Base-by-base conservation (phyloP, 2,329 filamentous ascomycete species). In the Sphaerulina vaccinii region DNA sequence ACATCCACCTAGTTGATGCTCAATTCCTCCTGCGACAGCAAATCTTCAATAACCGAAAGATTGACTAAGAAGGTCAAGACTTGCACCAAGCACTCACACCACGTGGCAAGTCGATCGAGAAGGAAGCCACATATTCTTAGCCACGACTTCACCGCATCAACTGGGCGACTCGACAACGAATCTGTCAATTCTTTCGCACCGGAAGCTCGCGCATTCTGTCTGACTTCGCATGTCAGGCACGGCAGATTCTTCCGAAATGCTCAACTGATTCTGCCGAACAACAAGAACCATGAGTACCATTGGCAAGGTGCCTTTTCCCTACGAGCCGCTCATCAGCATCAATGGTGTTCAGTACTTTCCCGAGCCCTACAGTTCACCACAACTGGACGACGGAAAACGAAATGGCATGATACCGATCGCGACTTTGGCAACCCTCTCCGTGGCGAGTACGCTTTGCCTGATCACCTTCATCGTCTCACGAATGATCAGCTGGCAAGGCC, bases 381-480 rank as follows among this genome's bases (percentile, higher is more conserved):
- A 53, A 4, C 60, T 70, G 11, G 45, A 60, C 5, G 23, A 23
- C 1, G 45, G 21, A 3, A 42, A 67, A 8, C 56, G 59, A 22
- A 42, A 59, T 29, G 67, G 66, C 37, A 58, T 70, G n/a, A 51
- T 68, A 2, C 58, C 62, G 3, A 55, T 68, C 21, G 67, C 61
- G 8, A 46, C 62, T 5, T 52, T 66, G 10, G 67, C 62, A 2
- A 44, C 65, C 1, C 46, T 68, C 6, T 70, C 68, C 1, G 60
- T 67, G n/a, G 35, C 52, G 8, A 61, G 62, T 9, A 62, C 64
- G 2, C 23, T 65, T 5, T 43, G 51, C 10, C 57, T 70, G 5
- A 62, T 68, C 50, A 46, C 42, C 19, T 67, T 69, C 57, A 66
- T 70, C 21, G 16, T 58, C 33, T 61, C 54, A 35, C 59, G 66